These are phyloP conservation scores for Scytalidium sp. DNA, from an alignment of 2,329 filamentous ascomycete species.

Conservation along the genomic window DNA sequence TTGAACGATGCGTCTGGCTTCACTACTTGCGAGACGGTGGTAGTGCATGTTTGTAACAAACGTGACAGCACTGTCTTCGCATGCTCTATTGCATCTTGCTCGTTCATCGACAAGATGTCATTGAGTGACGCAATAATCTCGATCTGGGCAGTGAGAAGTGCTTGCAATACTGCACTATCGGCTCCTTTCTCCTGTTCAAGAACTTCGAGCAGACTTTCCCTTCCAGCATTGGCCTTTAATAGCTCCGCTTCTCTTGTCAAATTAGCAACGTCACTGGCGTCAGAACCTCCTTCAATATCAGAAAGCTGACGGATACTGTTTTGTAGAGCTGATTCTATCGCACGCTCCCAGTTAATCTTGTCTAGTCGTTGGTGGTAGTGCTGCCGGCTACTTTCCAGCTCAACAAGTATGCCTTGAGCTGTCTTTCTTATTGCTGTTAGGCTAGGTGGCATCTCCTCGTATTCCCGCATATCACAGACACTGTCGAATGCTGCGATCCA, in stretches of 20 bases:
- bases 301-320: constrained; percentile 79
- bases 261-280: constrained; percentile 66
- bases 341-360: constrained; percentile 81
- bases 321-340: constrained; percentile 82
- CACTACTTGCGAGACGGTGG: constrained; percentile 77
- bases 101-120: constrained; percentile 77
- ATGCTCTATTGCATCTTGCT: constrained; percentile 76
- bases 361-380: constrained; percentile 84
- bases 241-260: constrained; percentile 82
- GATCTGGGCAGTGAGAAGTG: constrained; percentile 85
- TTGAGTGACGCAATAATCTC: constrained; percentile 83
- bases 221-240: constrained; percentile 76
- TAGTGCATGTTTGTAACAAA: constrained; percentile 73
- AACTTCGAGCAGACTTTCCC: constrained; percentile 74
- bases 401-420: constrained; percentile 81
- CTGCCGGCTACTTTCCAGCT: constrained; percentile 85
- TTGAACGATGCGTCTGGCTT: constrained; percentile 75
- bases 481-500: constrained; percentile 93
- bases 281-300: constrained; percentile 62
- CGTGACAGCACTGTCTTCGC: constrained; percentile 75
- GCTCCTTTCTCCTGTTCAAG: constrained; percentile 80
- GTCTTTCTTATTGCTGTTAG: constrained; percentile 79
- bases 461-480: constrained; percentile 69
- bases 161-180: constrained; percentile 75
- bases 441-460: constrained; percentile 67